Evolutionary conservation across 2,329 filamentous ascomycete genomes (phyloP).

Genomic region (Ilyonectria sp.): DNA sequence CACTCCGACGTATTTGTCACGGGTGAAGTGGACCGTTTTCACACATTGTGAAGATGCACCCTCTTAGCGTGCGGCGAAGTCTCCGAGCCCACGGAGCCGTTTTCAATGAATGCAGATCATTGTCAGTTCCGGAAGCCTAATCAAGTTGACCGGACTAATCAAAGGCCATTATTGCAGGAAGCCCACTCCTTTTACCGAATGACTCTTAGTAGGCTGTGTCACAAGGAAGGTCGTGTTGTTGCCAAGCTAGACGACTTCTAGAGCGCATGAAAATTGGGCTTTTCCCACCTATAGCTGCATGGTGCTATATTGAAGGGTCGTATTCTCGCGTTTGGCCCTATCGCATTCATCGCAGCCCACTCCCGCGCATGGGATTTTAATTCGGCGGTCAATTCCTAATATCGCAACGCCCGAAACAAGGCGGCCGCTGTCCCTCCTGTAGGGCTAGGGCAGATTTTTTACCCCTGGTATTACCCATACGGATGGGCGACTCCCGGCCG

Average conservation of each 20-base stretch:
- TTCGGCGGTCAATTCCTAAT: background rate
- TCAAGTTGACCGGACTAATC: background rate
- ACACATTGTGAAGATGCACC: background rate
- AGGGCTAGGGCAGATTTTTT: background rate
- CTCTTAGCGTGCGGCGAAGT: background rate
- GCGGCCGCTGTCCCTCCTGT: background rate
- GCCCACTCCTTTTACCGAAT: background rate
- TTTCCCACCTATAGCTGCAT: background rate
- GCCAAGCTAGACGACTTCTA: background rate
- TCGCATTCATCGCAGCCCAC: background rate
- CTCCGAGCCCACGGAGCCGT: too few species aligned
- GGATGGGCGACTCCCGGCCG: background rate
- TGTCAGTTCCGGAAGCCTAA: background rate
- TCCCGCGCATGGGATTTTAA: background rate
- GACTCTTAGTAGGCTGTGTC: background rate
- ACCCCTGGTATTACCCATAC: background rate
- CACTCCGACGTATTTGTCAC: background rate
- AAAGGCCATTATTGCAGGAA: background rate
- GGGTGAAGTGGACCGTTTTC: background rate
- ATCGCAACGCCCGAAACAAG: background rate
- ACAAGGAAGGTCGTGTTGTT: background rate
- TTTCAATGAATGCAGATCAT: background rate
- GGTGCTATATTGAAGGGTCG: background rate
- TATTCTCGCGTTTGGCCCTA: background rate
- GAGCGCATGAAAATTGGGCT: background rate